Percentiles rank a stretch among this genome's conserved stretches.
phyloP scores from a whole-genome alignment of 2,329 filamentous ascomycete genomes.

The Aspergillus udagawae region DNA sequence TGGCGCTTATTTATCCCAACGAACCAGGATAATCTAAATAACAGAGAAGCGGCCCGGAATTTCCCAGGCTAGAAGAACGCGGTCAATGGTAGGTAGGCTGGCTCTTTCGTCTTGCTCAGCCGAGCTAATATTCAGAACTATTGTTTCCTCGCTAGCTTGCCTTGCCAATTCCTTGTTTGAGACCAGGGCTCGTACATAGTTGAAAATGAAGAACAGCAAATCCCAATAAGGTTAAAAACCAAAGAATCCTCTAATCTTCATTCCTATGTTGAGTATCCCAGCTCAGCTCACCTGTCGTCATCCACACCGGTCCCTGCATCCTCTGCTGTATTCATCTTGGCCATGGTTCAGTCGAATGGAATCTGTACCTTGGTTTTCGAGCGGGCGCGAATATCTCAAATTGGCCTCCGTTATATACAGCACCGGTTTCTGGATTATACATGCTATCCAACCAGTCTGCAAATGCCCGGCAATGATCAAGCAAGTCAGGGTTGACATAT shows the following conservation, averaged over 20 bases:
- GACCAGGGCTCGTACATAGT: too few relatives aligned
- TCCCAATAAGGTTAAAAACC: background rate
- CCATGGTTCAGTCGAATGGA: background rate
- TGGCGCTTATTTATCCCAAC: too few relatives aligned
- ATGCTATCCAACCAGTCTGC: background rate
- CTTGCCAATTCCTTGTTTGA: too few relatives aligned
- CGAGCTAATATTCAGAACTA: too few relatives aligned
- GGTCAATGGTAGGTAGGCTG: too few relatives aligned
- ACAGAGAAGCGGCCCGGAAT: too few relatives aligned
- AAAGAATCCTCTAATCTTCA: background rate
- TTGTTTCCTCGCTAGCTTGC: too few relatives aligned
- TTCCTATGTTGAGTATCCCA: too few relatives aligned
- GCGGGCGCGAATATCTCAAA: background rate
- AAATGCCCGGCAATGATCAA: background rate
- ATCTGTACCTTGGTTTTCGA: background rate
- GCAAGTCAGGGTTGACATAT: background rate
- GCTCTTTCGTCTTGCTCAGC: too few relatives aligned
- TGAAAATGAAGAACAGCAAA: conserved; percentile 2
- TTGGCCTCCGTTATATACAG: background rate
- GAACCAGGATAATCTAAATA: too few relatives aligned
- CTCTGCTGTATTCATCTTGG: background rate
- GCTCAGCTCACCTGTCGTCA: too few relatives aligned
- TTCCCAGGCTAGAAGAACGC: too few relatives aligned
- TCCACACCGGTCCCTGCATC: background rate
- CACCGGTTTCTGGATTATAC: background rate